Base-by-base conservation (phyloP, 805 yeast species). In the Yarrowia sp. region DNA sequence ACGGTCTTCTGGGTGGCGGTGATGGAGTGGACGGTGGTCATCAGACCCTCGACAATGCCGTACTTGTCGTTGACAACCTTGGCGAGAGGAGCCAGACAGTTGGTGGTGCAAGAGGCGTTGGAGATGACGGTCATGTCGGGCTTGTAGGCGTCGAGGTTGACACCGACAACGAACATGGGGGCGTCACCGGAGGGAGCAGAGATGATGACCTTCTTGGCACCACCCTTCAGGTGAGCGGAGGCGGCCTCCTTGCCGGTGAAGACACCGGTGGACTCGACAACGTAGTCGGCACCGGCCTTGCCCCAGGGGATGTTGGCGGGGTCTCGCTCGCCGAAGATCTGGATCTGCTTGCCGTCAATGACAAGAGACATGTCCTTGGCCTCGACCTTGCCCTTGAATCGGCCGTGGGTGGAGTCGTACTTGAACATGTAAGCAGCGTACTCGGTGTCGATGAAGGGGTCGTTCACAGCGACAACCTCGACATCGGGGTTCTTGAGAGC, bases 1-100 rank as follows among this genome's bases (percentile, higher is more conserved):
- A 90, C 97, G 66, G 96, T 87, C 86, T 90, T 90, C 80, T 90
- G 97, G 72, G 97, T 88, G 71, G 97, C 97, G 69, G 97, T 90
- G 80, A 89, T 87, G 75, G 97, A 88, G 85, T 90, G 97, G 69
- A 90, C 92, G 67, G 97, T 90, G 79, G 97, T 90, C 97, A 90
- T 90, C 74, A 90, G 83, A 79, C 96, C 97, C 78, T 89, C 90
- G 74, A 86, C 88, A 72, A 90, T 86, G 66, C 96, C 96, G 76
- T 86, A 90, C 72, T 77, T 79, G 77, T 90, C 96, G 82, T 90
- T 82, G 74, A 90, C 76, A 70, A 88, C 88, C 84, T 90, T 90
- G 76, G 96, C 96, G 73, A 90, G 83, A 74, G 97, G 97, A 70
- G 97, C 97, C 74, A 90, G 80, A 82, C 97, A 88, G 84, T 90